These are phyloP conservation scores for Piromyces sp. DNA, from an alignment of 192 early-diverging fungal genomes.

Conservation along the genomic window DNA sequence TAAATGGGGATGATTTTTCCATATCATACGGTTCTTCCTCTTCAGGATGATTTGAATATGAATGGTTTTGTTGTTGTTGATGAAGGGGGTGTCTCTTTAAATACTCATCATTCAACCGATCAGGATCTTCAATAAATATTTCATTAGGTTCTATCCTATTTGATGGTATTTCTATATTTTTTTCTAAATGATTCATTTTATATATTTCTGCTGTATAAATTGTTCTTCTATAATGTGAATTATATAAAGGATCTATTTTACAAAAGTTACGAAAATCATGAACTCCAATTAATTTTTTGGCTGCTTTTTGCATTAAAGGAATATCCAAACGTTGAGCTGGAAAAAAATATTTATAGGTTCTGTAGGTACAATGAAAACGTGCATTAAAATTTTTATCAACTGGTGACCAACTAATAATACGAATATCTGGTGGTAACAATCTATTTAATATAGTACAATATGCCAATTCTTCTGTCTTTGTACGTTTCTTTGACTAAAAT, in stretches of 20 bases:
- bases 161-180: background rate
- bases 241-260: slow-evolving; percentile 75
- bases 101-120: slow-evolving; percentile 10
- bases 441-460: slow-evolving; percentile 73
- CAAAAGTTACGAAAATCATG: slow-evolving; percentile 95
- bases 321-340: slow-evolving; percentile 47
- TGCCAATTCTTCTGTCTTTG: slow-evolving; percentile 36
- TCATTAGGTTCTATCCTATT: background rate
- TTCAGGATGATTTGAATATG: background rate
- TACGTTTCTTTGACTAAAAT: too few species aligned
- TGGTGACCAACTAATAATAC: slow-evolving; percentile 81
- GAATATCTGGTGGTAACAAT: slow-evolving; percentile 69
- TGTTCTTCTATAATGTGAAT: slow-evolving; percentile 3
- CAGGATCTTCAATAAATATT: background rate
- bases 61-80: background rate
- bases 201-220: slow-evolving; percentile 10
- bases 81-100: background rate
- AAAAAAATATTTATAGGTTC: slow-evolving; percentile 89
- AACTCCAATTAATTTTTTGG: slow-evolving; percentile 47
- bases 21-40: slow-evolving; percentile 4
- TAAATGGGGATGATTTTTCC: slow-evolving; percentile 44
- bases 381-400: slow-evolving; percentile 61
- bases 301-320: slow-evolving; percentile 54
- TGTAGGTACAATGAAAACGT: slow-evolving; percentile 62
- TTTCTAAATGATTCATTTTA: slow-evolving; percentile 27